Conservation (phyloP, 305 asterid genomes). For the Solanum hybrid region DNA sequence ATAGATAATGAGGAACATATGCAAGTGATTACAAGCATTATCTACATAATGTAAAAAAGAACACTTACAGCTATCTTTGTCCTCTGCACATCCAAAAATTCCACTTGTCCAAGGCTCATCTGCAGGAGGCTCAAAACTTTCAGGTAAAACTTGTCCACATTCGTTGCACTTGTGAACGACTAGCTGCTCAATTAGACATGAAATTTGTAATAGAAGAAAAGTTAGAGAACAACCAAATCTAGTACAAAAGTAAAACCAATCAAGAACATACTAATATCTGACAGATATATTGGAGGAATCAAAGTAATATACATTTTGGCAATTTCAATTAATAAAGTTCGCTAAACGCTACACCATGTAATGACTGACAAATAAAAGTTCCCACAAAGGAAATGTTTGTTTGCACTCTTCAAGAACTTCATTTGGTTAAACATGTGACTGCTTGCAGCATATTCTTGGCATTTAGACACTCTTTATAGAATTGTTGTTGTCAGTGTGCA, state of each 20-base stretch:
- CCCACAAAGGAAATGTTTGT: background rate
- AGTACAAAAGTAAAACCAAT: background rate
- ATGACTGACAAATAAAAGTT: background rate
- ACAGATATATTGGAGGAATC: background rate
- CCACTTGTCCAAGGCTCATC: constrained; percentile 95
- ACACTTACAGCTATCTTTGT: constrained; percentile 69
- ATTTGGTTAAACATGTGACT: background rate
- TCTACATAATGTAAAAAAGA: background rate
- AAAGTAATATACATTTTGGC: background rate
- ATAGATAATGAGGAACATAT: background rate
- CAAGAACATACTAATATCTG: background rate
- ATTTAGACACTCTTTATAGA: background rate
- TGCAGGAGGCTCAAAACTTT: constrained; percentile 81
- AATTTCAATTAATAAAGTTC: background rate
- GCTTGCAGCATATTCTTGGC: background rate
- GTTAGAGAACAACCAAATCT: background rate
- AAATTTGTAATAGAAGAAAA: constrained; percentile 2
- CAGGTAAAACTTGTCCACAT: constrained; percentile 90
- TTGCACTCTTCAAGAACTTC: background rate
- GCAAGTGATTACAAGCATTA: background rate
- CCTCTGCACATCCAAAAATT: constrained; percentile 66
- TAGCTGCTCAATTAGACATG: constrained; percentile 46
- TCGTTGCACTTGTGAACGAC: constrained; percentile 69
- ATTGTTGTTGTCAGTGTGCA: background rate
- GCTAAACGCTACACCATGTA: background rate